Percentiles rank a stretch among this genome's conserved stretches.
These are phyloP conservation scores for Colletotrichum spinosum DNA, from an alignment of 2,329 filamentous ascomycete species.

Conservation along the genomic window DNA sequence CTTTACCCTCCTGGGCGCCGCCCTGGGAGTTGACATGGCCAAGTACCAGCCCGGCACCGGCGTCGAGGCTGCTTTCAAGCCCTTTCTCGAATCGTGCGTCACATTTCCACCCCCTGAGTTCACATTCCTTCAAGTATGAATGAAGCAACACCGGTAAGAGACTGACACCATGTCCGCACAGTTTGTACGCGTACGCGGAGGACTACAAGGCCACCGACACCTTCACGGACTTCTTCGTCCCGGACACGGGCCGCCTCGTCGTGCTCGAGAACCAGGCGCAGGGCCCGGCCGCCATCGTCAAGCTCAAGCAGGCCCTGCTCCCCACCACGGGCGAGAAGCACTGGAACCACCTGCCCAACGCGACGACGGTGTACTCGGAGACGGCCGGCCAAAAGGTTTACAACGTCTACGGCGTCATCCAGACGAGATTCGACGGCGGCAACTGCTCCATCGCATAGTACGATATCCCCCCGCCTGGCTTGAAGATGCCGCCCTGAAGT, in stretches of 20 bases:
- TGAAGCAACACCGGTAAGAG: not conserved
- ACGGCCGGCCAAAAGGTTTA: slow-evolving; percentile 18
- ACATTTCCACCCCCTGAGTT: not conserved
- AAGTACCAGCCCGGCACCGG: slow-evolving; percentile 2
- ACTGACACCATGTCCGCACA: not conserved
- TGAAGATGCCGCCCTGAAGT: not conserved
- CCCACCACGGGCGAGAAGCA: slow-evolving; percentile 23
- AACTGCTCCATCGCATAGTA: slow-evolving; percentile 28
- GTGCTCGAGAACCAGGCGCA: slow-evolving; percentile 18
- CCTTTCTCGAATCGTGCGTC: slow-evolving; percentile 21
- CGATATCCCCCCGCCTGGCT: not conserved
- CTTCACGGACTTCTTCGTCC: slow-evolving; percentile 28
- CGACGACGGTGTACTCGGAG: slow-evolving; percentile 20
- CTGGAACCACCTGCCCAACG: slow-evolving; percentile 29
- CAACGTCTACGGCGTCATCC: slow-evolving; percentile 17
- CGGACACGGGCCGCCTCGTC: slow-evolving; percentile 13
- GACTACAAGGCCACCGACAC: slow-evolving; percentile 22
- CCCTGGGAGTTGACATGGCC: slow-evolving; percentile 21
- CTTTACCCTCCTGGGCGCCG: slow-evolving; percentile 10
- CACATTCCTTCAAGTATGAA: not conserved
- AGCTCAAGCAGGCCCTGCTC: slow-evolving; percentile 25
- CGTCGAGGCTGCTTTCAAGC: slow-evolving; percentile 19
- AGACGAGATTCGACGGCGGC: slow-evolving; percentile 9
- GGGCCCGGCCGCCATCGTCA: slow-evolving; percentile 6
- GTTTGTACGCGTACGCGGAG: slow-evolving; percentile 24